Base-by-base conservation (phyloP, 208 protist genomes). In the Sergeia podlipaevii region DNA sequence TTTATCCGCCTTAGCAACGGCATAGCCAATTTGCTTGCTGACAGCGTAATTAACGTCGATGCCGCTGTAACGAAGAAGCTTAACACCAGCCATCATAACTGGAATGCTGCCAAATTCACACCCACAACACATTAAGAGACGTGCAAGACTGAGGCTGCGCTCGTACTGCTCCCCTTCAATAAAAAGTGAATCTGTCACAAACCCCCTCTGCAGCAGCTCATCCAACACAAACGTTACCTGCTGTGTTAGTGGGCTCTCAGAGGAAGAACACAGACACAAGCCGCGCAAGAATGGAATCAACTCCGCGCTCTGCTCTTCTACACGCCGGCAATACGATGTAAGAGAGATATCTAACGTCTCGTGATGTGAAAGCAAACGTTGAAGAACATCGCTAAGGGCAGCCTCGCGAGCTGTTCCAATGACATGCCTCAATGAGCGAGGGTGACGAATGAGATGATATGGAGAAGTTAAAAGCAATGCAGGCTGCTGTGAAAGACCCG, bases 211-310 rank as follows among this genome's bases (percentile, higher is more conserved):
- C 2, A 77, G 65, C 11, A 85, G 41, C 5, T 36, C 64, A 32
- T 70, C 60, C 11, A 85, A 42, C 2, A 81, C 70, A 50, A 74
- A 66, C 1, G 56, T 39, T 0, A 50, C 70, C 42, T 85, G 77
- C 15, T 26, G 41, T 1, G 67, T 41, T 23, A 81, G 44, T 0
- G 77, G 59, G 48, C 81, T 55, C 1, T 32, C 11, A 4, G 53
- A 44, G 4, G 58, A 49, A 6, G 48, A 45, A 43, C 42, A 52
- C 7, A 81, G 50, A n/a, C 59, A 57, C 26, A 75, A 41, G 1
- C 73, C 61, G 2, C 77, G 68, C 1, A 81, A 34, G 43, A 81
- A 73, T 11, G 64, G 51, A 7, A 71, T 48, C 10, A 85, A 24
- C 0, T 55, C 18, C 1, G 42, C 39, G 29, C 47, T 58, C 15